A percentile compares a stretch with the other conserved stretches of the same genome.
Conservation (phyloP, 441 rosid genomes). For the Daphne laureola region DNA sequence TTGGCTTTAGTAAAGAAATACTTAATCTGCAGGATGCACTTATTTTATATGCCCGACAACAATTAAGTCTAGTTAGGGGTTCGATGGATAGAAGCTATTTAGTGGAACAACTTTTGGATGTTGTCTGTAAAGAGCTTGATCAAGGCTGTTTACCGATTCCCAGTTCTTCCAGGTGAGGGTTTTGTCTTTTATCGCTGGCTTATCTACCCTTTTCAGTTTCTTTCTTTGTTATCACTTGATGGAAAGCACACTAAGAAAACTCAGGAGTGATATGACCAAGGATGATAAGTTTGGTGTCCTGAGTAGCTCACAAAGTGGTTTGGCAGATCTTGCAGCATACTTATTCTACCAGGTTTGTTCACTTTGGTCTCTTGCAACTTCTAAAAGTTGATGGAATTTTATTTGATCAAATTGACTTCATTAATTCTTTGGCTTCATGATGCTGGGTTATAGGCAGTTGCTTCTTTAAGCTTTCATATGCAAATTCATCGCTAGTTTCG, state of each 20-base stretch:
- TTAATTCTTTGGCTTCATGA: too few species aligned
- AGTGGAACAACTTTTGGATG: constrained; percentile 75
- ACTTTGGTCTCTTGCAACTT: constrained; percentile 17
- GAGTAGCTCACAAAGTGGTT: constrained; percentile 50
- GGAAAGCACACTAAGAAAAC: constrained; percentile 14
- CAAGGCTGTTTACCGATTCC: constrained; percentile 47
- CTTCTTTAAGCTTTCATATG: too few species aligned
- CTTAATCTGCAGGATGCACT: constrained; percentile 59
- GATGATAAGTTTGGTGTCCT: constrained; percentile 72
- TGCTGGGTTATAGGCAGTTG: too few species aligned
- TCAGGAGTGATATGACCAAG: constrained; percentile 71
- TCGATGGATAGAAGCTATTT: constrained; percentile 46
- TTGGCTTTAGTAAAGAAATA: constrained; percentile 4
- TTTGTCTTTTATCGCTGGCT: constrained; percentile 13
- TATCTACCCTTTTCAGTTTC: background rate
- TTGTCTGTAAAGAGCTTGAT: constrained; percentile 83
- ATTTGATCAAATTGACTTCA: too few species aligned
- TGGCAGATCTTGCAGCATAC: constrained; percentile 82
- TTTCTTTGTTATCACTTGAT: constrained; percentile 17
- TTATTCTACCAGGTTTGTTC: constrained; percentile 62
- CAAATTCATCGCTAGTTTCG: too few species aligned
- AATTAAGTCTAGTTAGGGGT: constrained; percentile 61
- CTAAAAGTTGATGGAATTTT: too few species aligned
- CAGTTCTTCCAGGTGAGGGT: constrained; percentile 40
- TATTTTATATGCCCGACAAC: constrained; percentile 65